Percentiles rank a stretch among this genome's conserved stretches.
Evolutionary conservation across 345 rosid species (phyloP).

Genomic region (Schrenkiella parvula): DNA sequence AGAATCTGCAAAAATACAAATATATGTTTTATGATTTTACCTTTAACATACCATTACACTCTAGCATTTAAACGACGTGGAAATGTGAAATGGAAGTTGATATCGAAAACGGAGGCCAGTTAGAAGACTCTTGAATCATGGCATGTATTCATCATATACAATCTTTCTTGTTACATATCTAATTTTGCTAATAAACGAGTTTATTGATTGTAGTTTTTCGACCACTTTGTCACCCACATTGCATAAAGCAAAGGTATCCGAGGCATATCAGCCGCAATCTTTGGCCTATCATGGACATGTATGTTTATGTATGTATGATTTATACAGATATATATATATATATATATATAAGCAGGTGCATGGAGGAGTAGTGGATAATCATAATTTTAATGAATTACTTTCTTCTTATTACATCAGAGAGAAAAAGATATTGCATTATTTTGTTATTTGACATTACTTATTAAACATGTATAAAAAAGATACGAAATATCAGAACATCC

Average conservation of each 20-base stretch:
- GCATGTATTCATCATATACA: background rate
- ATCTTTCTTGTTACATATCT: background rate
- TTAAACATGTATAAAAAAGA: background rate
- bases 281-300: constrained; percentile 11
- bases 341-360: background rate
- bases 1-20: background rate
- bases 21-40: background rate
- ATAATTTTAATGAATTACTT: background rate
- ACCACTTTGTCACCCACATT: constrained; percentile 7
- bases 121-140: background rate
- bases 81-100: background rate
- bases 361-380: constrained; percentile 17
- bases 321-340: background rate
- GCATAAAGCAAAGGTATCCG: constrained; percentile 14
- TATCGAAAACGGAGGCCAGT: background rate
- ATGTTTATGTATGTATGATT: background rate
- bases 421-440: background rate
- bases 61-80: background rate
- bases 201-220: background rate
- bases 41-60: background rate
- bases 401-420: constrained; percentile 13
- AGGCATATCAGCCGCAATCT: constrained; percentile 24
- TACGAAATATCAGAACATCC: background rate
- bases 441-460: background rate
- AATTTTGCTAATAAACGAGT: background rate